Evolutionary conservation across 345 rosid species (phyloP).

Genomic region (Syzygium grande): DNA sequence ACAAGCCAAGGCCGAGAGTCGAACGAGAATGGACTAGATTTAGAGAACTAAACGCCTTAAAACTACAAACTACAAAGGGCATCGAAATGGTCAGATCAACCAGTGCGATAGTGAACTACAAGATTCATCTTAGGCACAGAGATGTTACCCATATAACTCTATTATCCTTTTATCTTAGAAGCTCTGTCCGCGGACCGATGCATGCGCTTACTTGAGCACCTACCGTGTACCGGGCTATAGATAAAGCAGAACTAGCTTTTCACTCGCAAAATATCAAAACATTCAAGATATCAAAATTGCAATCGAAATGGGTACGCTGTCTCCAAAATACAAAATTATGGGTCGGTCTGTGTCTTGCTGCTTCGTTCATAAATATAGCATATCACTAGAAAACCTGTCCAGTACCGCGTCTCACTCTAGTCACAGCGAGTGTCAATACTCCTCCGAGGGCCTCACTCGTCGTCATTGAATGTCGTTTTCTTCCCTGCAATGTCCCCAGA

Average conservation of each 20-base stretch:
- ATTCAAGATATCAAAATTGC: neutral
- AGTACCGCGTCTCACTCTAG: neutral
- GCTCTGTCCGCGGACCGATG: neutral
- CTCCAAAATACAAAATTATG: neutral
- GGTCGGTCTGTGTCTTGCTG: neutral
- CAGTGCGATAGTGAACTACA: neutral
- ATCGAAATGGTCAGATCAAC: neutral
- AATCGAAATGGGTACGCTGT: neutral
- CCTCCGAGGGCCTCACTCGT: neutral
- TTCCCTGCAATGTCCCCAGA: neutral
- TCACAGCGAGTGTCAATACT: neutral
- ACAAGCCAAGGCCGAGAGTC: neutral
- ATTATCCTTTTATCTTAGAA: neutral
- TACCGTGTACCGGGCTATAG: neutral
- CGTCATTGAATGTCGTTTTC: neutral
- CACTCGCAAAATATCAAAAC: neutral
- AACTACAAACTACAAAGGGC: neutral
- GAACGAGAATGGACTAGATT: neutral
- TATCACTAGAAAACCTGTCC: neutral
- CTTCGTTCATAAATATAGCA: neutral
- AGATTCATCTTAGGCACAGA: neutral
- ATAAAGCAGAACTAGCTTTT: neutral
- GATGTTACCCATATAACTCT: neutral
- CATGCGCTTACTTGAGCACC: neutral
- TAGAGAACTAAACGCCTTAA: neutral